Evolutionary conservation across 805 yeast genomes (phyloP), one percentile per base, ranked within the genome.

Genomic region (Candida loeiensis): DNA sequence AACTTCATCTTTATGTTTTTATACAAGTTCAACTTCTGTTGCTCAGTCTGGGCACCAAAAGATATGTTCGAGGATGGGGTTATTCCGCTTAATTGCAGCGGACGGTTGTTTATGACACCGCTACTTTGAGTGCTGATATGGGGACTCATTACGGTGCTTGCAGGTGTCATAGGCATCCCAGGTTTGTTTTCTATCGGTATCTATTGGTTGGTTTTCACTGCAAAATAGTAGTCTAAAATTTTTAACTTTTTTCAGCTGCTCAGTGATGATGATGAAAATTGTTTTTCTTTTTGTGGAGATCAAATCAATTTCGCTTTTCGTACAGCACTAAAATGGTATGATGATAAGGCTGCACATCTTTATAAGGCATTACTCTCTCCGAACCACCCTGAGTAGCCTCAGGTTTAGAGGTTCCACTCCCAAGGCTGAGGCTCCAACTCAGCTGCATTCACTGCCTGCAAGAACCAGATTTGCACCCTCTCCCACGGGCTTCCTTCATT

Each of bases 391-490:
- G n/a, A n/a, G n/a, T 21, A 21, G 9, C 14, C 18, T 27, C 18
- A 27, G 11, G 31, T 8, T 13, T 8, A 27, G 11, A 11, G 14
- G 13, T 4, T 5, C 31, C 6, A 27, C 7, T 27, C 14, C 13
- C 7, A 5, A 4, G 11, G 18, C 4, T 14, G 18, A 14, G 17
- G 7, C 16, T 7, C 9, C 16, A 6, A 16, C 4, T 8, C 17
- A 13, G 14, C 31, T 13, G 14, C 11, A 5, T 8, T 3, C 31
- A 8, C 6, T 13, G 14, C 88, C 93, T 0, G 95, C 80, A 0
- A 63, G 96, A 48, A 86, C 98, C 1, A 66, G 99, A 47, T 93
- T 93, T 62, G 99, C 99, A 0, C 99, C 99, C 0, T 89, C 97
- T 2, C 99, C 99, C 1, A 93, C 99, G 0, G 99, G 99, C 0